Evolutionary conservation across 1,139 yeast genomes (phyloP), one percentile per base, ranked within the genome.

Genomic region (Pichia sp.): DNA sequence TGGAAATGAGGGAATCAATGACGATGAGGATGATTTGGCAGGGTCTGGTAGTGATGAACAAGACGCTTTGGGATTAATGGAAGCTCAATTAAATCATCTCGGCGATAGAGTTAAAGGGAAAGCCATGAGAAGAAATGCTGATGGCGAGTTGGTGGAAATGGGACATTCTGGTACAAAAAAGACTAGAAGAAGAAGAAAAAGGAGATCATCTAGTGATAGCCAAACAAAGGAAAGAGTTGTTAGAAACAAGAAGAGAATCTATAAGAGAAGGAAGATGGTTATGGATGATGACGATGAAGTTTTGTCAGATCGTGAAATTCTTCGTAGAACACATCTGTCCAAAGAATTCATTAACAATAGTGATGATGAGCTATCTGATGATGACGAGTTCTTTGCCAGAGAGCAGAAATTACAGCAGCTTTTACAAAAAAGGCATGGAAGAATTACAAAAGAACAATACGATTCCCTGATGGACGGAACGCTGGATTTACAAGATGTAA

Each of bases 281-380:
- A 34, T 53, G 15, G 57, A 59, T 40, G 54, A 52, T 31, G 23
- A 3, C 23, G 56, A 51, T 30, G 50, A 43, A 8, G 41, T 41
- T 13, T 23, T 59, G n/a, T 57, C 61, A 5, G 60, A 57, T 13
- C 41, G 29, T 15, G 60, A 57, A 45, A 45, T 51, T 29, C 36
- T 45, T 11, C 38, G 57, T 30, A 45, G 61, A 43, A 23, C 53
- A 2, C 64, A 70, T 32, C 72, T 75, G 51, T 81, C 85, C 0
- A 70, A 83, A 2, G 85, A 81, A 58, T 81, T 71, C 61, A 79
- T 87, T 47, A 74, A 75, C 56, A 92, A 85, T 64, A 90, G 85
- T 62, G 86, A 81, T 26, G 77, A 82, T 3, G 90, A 85, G 60
- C 82, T 75, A 16, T 90, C 84, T 8, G 56, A 75, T 52, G 82